Evolutionary conservation across 129 eudicot species (phyloP).

Genomic region (Arctium lappa): DNA sequence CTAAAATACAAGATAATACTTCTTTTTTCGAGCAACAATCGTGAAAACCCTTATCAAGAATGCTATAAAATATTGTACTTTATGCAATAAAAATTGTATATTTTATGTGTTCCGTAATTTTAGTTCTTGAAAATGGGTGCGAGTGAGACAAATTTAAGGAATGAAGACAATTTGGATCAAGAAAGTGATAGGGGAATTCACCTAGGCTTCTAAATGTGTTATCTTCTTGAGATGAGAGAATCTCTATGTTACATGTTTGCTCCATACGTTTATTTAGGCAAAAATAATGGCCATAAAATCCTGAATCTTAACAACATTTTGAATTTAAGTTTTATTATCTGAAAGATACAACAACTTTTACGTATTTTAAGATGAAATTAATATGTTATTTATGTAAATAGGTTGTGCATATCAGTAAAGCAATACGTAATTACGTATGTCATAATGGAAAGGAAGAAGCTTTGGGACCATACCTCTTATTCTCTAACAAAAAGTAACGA

Average conservation of each 20-base stretch:
- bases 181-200: slow-evolving; percentile 52
- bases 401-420: neutral
- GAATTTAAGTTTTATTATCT: neutral
- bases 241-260: slow-evolving; percentile 25
- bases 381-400: no score
- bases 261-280: slow-evolving; percentile 27
- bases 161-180: slow-evolving; percentile 38
- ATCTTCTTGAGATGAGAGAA: slow-evolving; percentile 36
- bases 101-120: neutral
- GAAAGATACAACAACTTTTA: neutral
- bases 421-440: neutral
- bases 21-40: neutral
- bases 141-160: slow-evolving; percentile 9
- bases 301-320: slow-evolving; percentile 5
- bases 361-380: neutral
- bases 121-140: neutral
- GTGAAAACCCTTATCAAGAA: neutral
- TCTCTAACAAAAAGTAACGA: neutral
- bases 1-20: slow-evolving; percentile 15
- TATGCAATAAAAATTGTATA: slow-evolving; percentile 9
- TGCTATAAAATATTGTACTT: slow-evolving; percentile 4
- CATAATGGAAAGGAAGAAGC: neutral
- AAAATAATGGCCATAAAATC: slow-evolving; percentile 19
- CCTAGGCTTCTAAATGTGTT: slow-evolving; percentile 36
- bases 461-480: neutral